Evolutionary conservation across 306 rosid genomes (phyloP).

Genomic region (Castanospermum australe): DNA sequence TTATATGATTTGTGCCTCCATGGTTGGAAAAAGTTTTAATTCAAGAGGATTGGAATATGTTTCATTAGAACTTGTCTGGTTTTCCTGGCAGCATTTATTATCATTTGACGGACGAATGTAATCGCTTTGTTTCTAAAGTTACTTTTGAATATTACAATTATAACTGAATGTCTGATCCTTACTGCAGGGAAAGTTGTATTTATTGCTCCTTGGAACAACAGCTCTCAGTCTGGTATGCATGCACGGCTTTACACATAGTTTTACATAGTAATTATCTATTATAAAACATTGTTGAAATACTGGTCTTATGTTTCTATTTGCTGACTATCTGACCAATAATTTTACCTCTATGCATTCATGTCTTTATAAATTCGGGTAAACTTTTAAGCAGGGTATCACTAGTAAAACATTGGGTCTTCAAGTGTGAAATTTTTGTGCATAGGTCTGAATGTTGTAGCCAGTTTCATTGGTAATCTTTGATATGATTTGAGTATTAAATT

Average conservation of each 20-base stretch:
- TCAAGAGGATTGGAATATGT: not conserved
- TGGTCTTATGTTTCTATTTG: not conserved
- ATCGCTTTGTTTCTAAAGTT: not conserved
- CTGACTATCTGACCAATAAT: not conserved
- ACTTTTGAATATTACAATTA: not conserved
- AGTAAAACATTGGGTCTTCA: slow-evolving; percentile 7
- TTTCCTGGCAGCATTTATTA: not conserved
- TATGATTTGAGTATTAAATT: slow-evolving; percentile 11
- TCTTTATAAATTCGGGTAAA: not conserved
- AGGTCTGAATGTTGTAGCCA: slow-evolving; percentile 3
- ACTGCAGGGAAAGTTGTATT: slow-evolving; percentile 86
- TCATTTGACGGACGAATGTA: not conserved
- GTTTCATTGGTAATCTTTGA: slow-evolving; percentile 13
- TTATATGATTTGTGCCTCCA: too few relatives aligned
- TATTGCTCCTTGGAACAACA: slow-evolving; percentile 91
- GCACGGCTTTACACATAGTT: not conserved
- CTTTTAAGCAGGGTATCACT: slow-evolving; percentile 16
- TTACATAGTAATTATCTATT: slow-evolving; percentile 1
- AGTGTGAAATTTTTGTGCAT: not conserved
- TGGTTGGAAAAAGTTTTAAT: slow-evolving; percentile 7
- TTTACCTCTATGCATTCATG: not conserved
- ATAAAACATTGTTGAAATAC: not conserved
- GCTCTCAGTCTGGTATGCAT: slow-evolving; percentile 92
- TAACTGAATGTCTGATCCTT: slow-evolving; percentile 21
- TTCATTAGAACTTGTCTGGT: not conserved